Percentiles rank a stretch among this genome's conserved stretches.
phyloP scores from a whole-genome alignment of 495 filamentous ascomycete genomes.

The Xylaria cubensis region DNA sequence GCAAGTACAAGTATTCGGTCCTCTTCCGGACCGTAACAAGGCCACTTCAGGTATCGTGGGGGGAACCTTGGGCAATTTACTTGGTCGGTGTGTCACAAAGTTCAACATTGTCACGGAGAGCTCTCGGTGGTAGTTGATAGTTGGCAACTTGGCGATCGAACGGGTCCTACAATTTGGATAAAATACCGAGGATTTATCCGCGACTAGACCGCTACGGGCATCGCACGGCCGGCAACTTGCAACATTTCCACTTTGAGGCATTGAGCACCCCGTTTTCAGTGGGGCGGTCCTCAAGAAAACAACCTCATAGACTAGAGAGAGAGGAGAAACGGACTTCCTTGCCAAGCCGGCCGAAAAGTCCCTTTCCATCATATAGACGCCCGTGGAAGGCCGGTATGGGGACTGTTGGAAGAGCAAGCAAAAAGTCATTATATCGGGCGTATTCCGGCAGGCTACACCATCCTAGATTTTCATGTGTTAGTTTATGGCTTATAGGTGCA shows the following conservation, averaged over 20 bases:
- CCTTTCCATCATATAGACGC: background rate
- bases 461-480: background rate
- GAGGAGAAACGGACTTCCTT: background rate
- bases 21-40: slow-evolving; percentile 7
- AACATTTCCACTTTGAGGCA: slow-evolving; percentile 26
- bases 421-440: background rate
- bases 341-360: slow-evolving; percentile 17
- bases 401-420: background rate
- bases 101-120: background rate
- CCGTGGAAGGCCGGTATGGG: slow-evolving; percentile 8
- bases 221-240: background rate
- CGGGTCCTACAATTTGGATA: slow-evolving; percentile 19
- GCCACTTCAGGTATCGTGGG: background rate
- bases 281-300: background rate
- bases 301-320: background rate
- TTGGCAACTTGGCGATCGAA: background rate
- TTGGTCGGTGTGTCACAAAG: background rate
- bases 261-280: slow-evolving; percentile 13
- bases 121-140: background rate
- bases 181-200: slow-evolving; percentile 23
- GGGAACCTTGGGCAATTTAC: background rate
- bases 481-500: slow-evolving; percentile 9
- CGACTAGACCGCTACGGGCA: slow-evolving; percentile 19
- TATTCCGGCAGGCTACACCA: slow-evolving; percentile 13
- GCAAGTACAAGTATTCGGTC: slow-evolving; percentile 22